These are phyloP conservation scores for Firmiana major DNA, from an alignment of 345 rosid species.

Conservation along the genomic window DNA sequence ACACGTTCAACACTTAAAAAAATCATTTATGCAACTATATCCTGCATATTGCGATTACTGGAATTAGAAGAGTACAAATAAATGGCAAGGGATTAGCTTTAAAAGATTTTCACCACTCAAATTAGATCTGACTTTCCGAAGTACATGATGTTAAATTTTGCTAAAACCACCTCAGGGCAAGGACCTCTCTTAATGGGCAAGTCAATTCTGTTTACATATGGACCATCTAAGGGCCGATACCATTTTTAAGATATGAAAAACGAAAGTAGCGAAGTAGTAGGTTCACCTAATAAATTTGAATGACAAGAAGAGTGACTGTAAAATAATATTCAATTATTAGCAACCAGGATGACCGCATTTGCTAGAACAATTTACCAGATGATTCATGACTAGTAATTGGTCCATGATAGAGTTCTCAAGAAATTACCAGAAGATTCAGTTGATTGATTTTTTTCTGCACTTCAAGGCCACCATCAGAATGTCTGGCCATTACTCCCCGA, in stretches of 20 bases:
- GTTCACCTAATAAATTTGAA: not conserved
- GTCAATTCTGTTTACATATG: not conserved
- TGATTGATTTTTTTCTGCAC: constrained; percentile 31
- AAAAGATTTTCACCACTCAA: not conserved
- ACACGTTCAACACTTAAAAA: not conserved
- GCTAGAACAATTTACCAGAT: not conserved
- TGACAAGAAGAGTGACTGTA: not conserved
- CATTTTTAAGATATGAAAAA: not conserved
- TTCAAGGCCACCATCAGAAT: constrained; percentile 54
- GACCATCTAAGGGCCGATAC: not conserved
- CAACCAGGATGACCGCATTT: not conserved
- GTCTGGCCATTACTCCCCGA: constrained; percentile 63
- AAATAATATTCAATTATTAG: not conserved
- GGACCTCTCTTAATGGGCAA: not conserved
- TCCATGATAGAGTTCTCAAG: not conserved
- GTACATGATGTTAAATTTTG: not conserved
- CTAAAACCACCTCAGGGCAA: not conserved
- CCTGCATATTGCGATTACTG: not conserved
- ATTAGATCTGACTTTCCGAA: not conserved
- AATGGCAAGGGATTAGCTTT: not conserved
- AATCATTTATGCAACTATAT: not conserved
- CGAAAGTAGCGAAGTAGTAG: not conserved
- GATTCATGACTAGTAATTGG: not conserved
- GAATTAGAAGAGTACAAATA: not conserved
- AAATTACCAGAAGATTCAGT: constrained; percentile 49